Percentiles rank a stretch among this genome's conserved stretches.
phyloP scores from a whole-genome alignment of 805 yeast genomes.

The Starmerella powellii region DNA sequence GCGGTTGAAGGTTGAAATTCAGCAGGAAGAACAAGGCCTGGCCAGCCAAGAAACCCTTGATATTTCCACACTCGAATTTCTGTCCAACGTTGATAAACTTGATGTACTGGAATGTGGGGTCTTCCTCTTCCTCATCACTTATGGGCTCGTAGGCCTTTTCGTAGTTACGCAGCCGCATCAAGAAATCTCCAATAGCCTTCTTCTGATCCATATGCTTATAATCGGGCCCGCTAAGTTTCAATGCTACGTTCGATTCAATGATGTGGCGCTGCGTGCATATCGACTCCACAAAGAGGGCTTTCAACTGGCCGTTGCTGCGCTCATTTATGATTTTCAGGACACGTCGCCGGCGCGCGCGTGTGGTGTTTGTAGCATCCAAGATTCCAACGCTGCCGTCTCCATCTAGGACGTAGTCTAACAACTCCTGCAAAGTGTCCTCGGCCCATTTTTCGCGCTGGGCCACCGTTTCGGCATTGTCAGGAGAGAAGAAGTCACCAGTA shows the following conservation, averaged over 20 bases:
- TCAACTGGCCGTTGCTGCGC: slow-evolving; percentile 38
- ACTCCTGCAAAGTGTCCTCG: slow-evolving; percentile 74
- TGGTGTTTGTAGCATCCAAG: slow-evolving; percentile 85
- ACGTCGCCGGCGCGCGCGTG: slow-evolving; percentile 54
- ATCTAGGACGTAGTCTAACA: slow-evolving; percentile 64
- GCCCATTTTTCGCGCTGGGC: slow-evolving; percentile 88
- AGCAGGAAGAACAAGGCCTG: slow-evolving; percentile 84
- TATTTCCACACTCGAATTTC: slow-evolving; percentile 83
- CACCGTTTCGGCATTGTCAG: slow-evolving; percentile 54
- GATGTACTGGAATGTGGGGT: slow-evolving; percentile 65
- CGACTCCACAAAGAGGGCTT: slow-evolving; percentile 75
- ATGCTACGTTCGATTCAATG: slow-evolving; percentile 69
- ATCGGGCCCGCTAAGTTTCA: slow-evolving; percentile 88
- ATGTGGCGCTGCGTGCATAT: slow-evolving; percentile 70
- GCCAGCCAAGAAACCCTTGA: slow-evolving; percentile 78
- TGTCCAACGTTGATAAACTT: slow-evolving; percentile 95
- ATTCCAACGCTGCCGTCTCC: slow-evolving; percentile 89
- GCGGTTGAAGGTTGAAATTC: slow-evolving; percentile 74
- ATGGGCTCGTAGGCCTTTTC: slow-evolving; percentile 84
- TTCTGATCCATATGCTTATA: slow-evolving; percentile 75
- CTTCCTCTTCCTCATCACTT: slow-evolving; percentile 56
- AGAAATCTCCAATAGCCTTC: slow-evolving; percentile 67
- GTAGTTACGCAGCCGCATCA: slow-evolving; percentile 67
- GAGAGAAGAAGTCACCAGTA: slow-evolving; percentile 75
- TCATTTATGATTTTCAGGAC: slow-evolving; percentile 36